phyloP scores from a whole-genome alignment of 106 monocot genomes.

The Dendrobium officinale region DNA sequence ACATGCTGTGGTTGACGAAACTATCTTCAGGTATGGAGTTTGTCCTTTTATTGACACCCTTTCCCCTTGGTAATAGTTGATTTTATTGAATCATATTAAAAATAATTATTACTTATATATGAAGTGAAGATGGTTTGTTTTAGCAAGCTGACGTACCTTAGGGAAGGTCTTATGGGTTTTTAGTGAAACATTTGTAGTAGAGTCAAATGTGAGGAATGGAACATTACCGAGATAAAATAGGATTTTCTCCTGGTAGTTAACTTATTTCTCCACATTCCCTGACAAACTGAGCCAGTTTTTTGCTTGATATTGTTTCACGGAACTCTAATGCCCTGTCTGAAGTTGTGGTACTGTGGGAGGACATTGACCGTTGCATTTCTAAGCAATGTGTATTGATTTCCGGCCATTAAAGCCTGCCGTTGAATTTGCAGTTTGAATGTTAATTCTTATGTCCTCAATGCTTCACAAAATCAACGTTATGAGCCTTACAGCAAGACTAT shows the following conservation, averaged over 20 bases:
- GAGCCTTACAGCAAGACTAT: neutral
- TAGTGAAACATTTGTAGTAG: neutral
- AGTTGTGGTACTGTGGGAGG: too few relatives aligned
- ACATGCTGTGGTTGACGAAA: constrained; percentile 39
- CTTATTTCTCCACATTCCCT: neutral
- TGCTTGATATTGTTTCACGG: neutral
- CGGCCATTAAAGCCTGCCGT: too few relatives aligned
- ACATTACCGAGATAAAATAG: neutral
- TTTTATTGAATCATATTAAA: neutral
- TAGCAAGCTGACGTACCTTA: neutral
- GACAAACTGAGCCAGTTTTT: neutral
- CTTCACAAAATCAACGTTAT: neutral
- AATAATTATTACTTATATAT: neutral
- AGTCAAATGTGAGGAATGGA: neutral
- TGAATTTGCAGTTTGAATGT: neutral
- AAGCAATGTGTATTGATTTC: too few relatives aligned
- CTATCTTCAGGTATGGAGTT: constrained; percentile 30
- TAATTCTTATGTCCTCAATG: neutral
- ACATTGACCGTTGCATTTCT: too few relatives aligned
- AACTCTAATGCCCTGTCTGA: neutral
- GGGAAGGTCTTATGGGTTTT: neutral
- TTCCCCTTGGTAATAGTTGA: neutral
- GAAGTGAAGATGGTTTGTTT: neutral
- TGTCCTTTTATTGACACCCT: neutral
- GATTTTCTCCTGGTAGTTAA: neutral